Percentiles rank a stretch among this genome's conserved stretches.
Evolutionary conservation across 106 monocot genomes (phyloP).

Genomic region (Phalaenopsis aphrodite): DNA sequence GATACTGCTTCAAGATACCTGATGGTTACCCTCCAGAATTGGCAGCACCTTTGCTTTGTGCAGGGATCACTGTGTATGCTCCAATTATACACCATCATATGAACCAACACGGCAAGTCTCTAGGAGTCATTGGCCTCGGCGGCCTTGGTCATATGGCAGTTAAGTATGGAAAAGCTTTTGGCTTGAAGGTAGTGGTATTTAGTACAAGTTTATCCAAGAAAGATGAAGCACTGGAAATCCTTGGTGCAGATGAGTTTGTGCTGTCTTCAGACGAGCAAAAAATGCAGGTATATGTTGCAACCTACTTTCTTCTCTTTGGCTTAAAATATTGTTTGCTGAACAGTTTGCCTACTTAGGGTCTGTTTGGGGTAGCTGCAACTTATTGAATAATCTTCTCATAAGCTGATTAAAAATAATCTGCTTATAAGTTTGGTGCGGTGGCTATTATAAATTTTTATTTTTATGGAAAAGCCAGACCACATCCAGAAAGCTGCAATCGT

Average conservation of each 20-base stretch:
- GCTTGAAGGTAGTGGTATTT: constrained; percentile 71
- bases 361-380: too few relatives aligned
- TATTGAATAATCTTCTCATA: too few relatives aligned
- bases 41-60: constrained; percentile 86
- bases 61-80: constrained; percentile 79
- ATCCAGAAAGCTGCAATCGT: too few relatives aligned
- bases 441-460: too few relatives aligned
- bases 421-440: too few relatives aligned
- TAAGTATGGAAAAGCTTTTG: constrained; percentile 91
- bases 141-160: constrained; percentile 93
- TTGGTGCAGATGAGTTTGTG: constrained; percentile 79
- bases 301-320: background rate
- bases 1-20: constrained; percentile 80
- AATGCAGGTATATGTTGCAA: constrained; percentile 49
- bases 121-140: constrained; percentile 86
- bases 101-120: constrained; percentile 88
- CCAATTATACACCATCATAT: constrained; percentile 82
- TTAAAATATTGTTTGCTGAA: background rate
- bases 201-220: constrained; percentile 81
- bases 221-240: constrained; percentile 61
- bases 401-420: too few relatives aligned
- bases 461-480: too few relatives aligned
- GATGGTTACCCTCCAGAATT: constrained; percentile 49
- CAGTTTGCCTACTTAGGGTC: too few relatives aligned
- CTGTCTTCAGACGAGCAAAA: constrained; percentile 65